Evolutionary conservation across 2,329 filamentous ascomycete genomes (phyloP), one percentile per base, ranked within the genome.

Genomic region (Exophiala oligosperma): DNA sequence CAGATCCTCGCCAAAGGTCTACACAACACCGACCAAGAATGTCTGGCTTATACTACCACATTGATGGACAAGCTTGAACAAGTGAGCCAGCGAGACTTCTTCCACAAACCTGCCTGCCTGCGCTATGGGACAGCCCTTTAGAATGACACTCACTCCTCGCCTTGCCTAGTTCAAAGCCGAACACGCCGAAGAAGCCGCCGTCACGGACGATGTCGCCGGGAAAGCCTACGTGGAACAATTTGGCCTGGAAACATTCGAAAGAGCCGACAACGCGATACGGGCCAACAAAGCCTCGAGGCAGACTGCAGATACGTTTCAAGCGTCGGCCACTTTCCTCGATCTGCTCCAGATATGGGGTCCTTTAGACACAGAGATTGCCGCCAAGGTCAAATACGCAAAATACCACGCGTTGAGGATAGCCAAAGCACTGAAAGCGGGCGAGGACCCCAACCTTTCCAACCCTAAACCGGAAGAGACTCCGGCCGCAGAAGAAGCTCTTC

Each of bases 141-240:
- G 17, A 23, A 54, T 35, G 26, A 35, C 32, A 35, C 6, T 29
- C 28, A 35, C 32, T 14, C 32, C 5, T 47, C 17, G 17, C 17
- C 17, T 17, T 17, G 17, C 17, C 7, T 48, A 88, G 81, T 87
- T 84, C 63, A 94, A 94, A 78, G 78, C 78, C 9, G 84, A 89
- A 57, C 86, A 93, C 69, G 80, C 86, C 8, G 81, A 84, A 49
- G 90, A 97, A 69, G 91, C 95, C 70, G 89, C 92, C 14, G 87
- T 97, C 54, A 81, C 84, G 4, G 93, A 97, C 73, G 92, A 97
- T 67, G 78, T 87, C 1, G 91, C 89, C 3, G 93, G 91, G 1
- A 91, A 92, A 74, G 92, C 91, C 54, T 96, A 96, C 68, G 88
- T 97, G 49, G 92, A 97, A 74, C 89, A 96, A 71, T 99, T 99